Percentiles rank a stretch among this genome's conserved stretches.
Evolutionary conservation across 352 stramenopile genomes (phyloP).

Genomic region (Phytophthora niederhauseri): DNA sequence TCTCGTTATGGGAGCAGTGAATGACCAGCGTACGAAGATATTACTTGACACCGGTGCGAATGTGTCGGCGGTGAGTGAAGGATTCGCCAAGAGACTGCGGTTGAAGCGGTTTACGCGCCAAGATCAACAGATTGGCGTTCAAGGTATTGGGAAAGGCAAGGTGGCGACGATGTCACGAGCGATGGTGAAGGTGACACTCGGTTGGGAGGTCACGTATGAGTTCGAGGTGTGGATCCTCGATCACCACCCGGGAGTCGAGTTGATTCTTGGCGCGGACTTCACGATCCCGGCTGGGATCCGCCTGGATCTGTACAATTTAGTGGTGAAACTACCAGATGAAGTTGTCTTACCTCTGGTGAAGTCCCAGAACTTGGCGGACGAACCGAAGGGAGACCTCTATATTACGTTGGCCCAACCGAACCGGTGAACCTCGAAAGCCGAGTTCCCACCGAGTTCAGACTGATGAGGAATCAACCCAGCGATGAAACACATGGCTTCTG

Average conservation of each 20-base stretch:
- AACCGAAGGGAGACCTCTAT: not conserved
- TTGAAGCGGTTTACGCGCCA: not conserved
- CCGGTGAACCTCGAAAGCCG: too few relatives aligned
- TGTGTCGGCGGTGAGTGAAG: not conserved
- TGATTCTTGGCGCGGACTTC: slow-evolving; percentile 10
- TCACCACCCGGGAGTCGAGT: slow-evolving; percentile 3
- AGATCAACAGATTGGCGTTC: not conserved
- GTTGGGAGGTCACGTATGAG: not conserved
- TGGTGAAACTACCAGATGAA: slow-evolving; percentile 1
- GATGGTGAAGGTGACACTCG: not conserved
- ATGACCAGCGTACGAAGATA: not conserved
- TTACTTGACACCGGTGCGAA: not conserved
- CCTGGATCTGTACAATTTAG: slow-evolving; percentile 8
- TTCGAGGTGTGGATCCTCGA: slow-evolving; percentile 12
- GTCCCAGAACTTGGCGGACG: too few relatives aligned
- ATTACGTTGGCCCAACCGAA: too few relatives aligned
- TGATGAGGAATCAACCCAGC: too few relatives aligned
- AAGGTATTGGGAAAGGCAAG: not conserved
- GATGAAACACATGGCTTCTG: too few relatives aligned
- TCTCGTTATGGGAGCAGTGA: not conserved
- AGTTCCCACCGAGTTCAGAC: too few relatives aligned
- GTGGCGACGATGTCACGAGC: not conserved
- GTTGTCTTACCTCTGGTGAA: not conserved
- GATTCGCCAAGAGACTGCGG: not conserved
- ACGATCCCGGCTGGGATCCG: slow-evolving; percentile 9